Conservation (phyloP, 2,329 filamentous ascomycete species). For the Aspergillus eucalypticola region DNA sequence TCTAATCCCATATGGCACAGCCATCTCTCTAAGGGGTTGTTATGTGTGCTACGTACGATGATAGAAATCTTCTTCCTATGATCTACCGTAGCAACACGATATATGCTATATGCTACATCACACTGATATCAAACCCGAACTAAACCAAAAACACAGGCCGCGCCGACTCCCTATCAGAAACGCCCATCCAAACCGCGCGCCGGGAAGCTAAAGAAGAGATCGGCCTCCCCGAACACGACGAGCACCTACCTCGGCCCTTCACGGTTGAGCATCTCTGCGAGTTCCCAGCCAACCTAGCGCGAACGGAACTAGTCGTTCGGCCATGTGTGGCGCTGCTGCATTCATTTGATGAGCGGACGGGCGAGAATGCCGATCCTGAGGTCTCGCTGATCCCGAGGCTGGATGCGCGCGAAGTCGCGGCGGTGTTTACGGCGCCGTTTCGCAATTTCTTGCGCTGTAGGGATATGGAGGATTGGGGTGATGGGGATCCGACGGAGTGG, state of each 20-base stretch:
- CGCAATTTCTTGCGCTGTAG: constrained; percentile 71
- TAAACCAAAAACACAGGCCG: constrained; percentile 35
- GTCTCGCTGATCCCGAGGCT: constrained; percentile 75
- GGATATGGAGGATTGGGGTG: constrained; percentile 54
- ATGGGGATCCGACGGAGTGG: constrained; percentile 62
- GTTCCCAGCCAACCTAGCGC: constrained; percentile 73
- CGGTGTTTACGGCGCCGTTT: constrained; percentile 88
- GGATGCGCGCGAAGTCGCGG: constrained; percentile 87
- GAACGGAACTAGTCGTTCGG: constrained; percentile 71
- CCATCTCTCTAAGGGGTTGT: neutral
- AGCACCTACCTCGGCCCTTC: constrained; percentile 75
- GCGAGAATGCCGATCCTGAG: constrained; percentile 57
- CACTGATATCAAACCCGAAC: neutral
- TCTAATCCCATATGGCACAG: no score
- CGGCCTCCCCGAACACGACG: constrained; percentile 70
- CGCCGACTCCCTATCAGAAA: constrained; percentile 57
- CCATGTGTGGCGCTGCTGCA: constrained; percentile 79
- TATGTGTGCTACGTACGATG: neutral
- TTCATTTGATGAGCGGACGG: constrained; percentile 53
- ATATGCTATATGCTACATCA: no score
- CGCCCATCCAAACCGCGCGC: constrained; percentile 75
- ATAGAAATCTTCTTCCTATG: no score
- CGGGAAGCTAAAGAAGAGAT: constrained; percentile 94
- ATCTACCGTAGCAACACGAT: no score
- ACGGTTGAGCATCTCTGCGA: constrained; percentile 83